Conservation (phyloP, 2,329 filamentous ascomycete species). For the Coniochaeta sp. region DNA sequence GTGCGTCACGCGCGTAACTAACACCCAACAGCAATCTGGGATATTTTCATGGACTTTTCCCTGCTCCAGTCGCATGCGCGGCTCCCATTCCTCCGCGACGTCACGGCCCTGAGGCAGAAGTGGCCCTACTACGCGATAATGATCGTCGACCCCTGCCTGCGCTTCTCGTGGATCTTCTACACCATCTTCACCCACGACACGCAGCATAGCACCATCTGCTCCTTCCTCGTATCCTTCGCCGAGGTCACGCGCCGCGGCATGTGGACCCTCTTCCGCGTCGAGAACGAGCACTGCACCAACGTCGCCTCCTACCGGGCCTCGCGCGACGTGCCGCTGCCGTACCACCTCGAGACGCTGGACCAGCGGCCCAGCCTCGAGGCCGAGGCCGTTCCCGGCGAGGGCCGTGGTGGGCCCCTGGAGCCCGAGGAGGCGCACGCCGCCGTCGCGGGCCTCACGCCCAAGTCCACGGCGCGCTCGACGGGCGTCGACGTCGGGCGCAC, state of each 20-base stretch:
- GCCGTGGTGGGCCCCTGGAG: constrained; percentile 4
- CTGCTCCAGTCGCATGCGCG: constrained; percentile 71
- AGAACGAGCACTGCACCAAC: constrained; percentile 95
- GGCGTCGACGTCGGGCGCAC: constrained; percentile 11
- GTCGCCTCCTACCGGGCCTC: constrained; percentile 85
- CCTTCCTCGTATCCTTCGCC: constrained; percentile 69
- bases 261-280: constrained; percentile 89
- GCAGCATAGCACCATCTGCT: constrained; percentile 76
- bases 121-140: constrained; percentile 89
- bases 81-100: constrained; percentile 64
- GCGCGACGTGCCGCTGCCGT: constrained; percentile 80
- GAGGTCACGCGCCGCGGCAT: constrained; percentile 82
- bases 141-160: constrained; percentile 71
- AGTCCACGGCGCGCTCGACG: constrained; percentile 7
- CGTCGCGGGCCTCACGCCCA: neutral
- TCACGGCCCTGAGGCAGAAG: constrained; percentile 67
- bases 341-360: constrained; percentile 49
- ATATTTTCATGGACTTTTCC: constrained; percentile 93
- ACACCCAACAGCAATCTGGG: constrained; percentile 63
- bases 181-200: constrained; percentile 71
- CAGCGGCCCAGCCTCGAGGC: constrained; percentile 31
- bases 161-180: constrained; percentile 94
- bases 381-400: constrained; percentile 8
- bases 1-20: neutral
- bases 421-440: constrained; percentile 1